These are phyloP conservation scores for Passiflora organensis DNA, from an alignment of 345 rosid genomes.

Conservation along the genomic window DNA sequence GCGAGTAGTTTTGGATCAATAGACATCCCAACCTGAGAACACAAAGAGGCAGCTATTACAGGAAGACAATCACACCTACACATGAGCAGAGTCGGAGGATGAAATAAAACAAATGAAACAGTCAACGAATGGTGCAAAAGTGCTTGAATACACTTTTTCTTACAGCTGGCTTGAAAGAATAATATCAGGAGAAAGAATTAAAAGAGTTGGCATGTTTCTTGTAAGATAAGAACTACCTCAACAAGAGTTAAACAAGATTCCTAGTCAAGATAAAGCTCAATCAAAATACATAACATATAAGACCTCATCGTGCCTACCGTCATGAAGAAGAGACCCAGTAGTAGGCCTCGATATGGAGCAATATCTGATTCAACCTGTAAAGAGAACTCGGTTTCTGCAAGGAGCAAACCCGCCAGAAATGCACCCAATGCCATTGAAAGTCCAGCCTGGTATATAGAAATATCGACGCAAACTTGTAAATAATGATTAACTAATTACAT, in stretches of 20 bases:
- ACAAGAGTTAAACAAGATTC: background rate
- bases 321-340: slow-evolving; percentile 99
- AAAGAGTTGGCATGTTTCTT: background rate
- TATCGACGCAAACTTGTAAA: slow-evolving; percentile 15
- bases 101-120: slow-evolving; percentile 11
- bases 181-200: background rate
- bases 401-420: slow-evolving; percentile 96
- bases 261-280: background rate
- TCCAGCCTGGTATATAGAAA: slow-evolving; percentile 68
- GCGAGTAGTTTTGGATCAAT: slow-evolving; percentile 94
- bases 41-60: slow-evolving; percentile 20
- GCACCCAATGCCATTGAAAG: slow-evolving; percentile 99
- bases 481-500: background rate
- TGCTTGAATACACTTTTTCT: background rate
- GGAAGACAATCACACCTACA: slow-evolving; percentile 11
- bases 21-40: slow-evolving; percentile 97
- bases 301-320: slow-evolving; percentile 49
- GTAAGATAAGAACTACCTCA: background rate
- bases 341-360: slow-evolving; percentile 97
- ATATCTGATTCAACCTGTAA: slow-evolving; percentile 99
- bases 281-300: slow-evolving; percentile 1
- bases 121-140: background rate
- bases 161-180: background rate
- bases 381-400: slow-evolving; percentile 99
- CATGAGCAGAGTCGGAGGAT: background rate